Base-by-base conservation (phyloP, 2,329 filamentous ascomycete species). In the Fusarium brachygibbosum region DNA sequence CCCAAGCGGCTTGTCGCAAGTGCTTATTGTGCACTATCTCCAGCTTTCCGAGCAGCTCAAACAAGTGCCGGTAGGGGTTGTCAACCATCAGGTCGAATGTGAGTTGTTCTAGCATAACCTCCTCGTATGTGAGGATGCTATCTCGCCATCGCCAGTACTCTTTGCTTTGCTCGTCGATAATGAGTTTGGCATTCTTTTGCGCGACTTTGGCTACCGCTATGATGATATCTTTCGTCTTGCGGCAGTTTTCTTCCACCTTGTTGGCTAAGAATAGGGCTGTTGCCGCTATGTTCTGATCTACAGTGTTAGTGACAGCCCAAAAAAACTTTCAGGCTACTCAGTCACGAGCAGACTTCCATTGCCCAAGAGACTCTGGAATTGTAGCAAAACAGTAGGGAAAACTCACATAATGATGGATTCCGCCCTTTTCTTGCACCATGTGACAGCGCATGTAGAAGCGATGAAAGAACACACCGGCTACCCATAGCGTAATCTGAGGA, bases 91-190 rank as follows among this genome's bases (percentile, higher is more conserved):
- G 85, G 77, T 99, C 96, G 79, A 99, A 99, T 63, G 94, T 98
- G 19, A 99, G 85, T 45, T 90, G 89, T 79, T 98, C 96, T 17
- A 99, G 86, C 82, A 99, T 91, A 42, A 95, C 84, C 77, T 98
- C 96, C 81, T 99, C 96, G 76, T 97, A 93, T 70, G 92, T 91
- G 16, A 98, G 83, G 59, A 99, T 97, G 61, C 91, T 96, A 77
- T 99, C 96, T 65, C 94, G 89, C 96, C 96, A 99, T 75, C 92
- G 89, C 96, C 96, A 99, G 78, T 96, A 99, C 77, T 99, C 96
- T 76, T 98, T 98, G 72, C 92, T 97, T 79, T 98, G 94, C 80
- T 98, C 96, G 77, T 99, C 96, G 53, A 98, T 93, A 55, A 95
- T 85, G 62, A 98, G 87, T 74, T 93, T 92, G 2, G 93, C 86